These are phyloP conservation scores for Neopestalotiopsis sp. DNA, from an alignment of 2,329 filamentous ascomycete species.

Conservation along the genomic window DNA sequence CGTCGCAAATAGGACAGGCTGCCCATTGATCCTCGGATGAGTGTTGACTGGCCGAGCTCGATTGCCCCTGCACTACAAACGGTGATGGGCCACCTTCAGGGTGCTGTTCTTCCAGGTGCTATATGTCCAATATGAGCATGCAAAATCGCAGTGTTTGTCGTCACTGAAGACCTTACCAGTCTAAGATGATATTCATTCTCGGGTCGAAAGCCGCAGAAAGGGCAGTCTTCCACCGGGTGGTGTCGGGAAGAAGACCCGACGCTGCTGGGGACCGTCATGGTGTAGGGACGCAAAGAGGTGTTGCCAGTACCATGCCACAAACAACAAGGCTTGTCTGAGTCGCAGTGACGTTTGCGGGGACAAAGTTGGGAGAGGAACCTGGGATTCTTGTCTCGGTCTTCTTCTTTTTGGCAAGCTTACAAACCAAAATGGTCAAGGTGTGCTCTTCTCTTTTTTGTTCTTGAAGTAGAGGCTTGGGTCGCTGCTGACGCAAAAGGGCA, in stretches of 20 bases:
- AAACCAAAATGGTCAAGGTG: no score
- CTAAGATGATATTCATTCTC: conserved; percentile 34
- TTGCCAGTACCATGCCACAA: not conserved
- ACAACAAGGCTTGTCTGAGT: not conserved
- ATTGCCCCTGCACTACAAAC: conserved; percentile 25
- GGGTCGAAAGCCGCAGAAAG: conserved; percentile 44
- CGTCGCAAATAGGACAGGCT: conserved; percentile 63
- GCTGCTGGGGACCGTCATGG: not conserved
- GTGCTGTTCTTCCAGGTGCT: conserved; percentile 36
- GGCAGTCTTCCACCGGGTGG: conserved; percentile 33
- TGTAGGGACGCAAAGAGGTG: not conserved
- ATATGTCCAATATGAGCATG: conserved; percentile 1
- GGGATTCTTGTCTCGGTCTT: not conserved
- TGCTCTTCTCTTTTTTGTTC: not conserved
- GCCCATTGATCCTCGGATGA: conserved; percentile 46
- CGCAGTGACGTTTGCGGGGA: not conserved
- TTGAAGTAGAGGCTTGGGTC: no score
- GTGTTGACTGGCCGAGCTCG: not conserved
- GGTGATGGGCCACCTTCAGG: conserved; percentile 29
- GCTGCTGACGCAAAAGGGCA: no score
- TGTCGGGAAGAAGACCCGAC: conserved; percentile 16
- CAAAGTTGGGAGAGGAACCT: not conserved
- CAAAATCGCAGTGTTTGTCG: not conserved
- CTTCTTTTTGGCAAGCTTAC: no score
- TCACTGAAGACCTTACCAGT: not conserved